A percentile compares a stretch with the other conserved stretches of the same genome.
Evolutionary conservation across 2,329 filamentous ascomycete genomes (phyloP).

Genomic region (Fusarium guadeloupense): DNA sequence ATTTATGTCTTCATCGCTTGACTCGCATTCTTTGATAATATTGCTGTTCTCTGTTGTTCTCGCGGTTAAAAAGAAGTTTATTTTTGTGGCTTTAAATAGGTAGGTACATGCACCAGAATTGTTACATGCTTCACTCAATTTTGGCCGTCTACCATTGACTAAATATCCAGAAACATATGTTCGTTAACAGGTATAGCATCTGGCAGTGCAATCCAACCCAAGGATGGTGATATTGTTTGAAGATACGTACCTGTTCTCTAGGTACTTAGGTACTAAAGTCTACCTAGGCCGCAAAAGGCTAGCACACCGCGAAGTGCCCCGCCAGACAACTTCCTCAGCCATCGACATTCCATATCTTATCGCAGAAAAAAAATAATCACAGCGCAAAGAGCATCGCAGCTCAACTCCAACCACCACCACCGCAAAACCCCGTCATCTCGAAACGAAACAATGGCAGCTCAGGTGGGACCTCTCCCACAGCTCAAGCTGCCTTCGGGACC

Average conservation of each 20-base stretch:
- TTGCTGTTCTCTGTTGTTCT: background rate
- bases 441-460: slow-evolving; percentile 75
- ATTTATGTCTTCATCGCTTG: background rate
- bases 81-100: no score
- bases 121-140: no score
- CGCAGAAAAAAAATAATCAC: slow-evolving; percentile 45
- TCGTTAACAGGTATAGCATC: no score
- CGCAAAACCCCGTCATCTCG: slow-evolving; percentile 29
- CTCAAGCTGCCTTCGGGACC: slow-evolving; percentile 86
- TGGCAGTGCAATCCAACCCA: no score
- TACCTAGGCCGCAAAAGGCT: background rate
- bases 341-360: slow-evolving; percentile 40
- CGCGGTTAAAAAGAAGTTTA: no score
- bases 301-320: background rate
- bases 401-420: slow-evolving; percentile 21
- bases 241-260: no score
- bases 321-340: slow-evolving; percentile 27
- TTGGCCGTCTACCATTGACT: no score
- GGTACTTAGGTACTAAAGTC: background rate
- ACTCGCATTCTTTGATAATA: background rate
- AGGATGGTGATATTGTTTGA: no score
- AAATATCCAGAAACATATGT: no score
- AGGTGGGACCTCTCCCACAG: slow-evolving; percentile 81
- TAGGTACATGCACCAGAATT: no score
- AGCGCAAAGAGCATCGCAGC: slow-evolving; percentile 5